phyloP scores from a whole-genome alignment of 345 rosid genomes.

The Syzygium aromaticum region DNA sequence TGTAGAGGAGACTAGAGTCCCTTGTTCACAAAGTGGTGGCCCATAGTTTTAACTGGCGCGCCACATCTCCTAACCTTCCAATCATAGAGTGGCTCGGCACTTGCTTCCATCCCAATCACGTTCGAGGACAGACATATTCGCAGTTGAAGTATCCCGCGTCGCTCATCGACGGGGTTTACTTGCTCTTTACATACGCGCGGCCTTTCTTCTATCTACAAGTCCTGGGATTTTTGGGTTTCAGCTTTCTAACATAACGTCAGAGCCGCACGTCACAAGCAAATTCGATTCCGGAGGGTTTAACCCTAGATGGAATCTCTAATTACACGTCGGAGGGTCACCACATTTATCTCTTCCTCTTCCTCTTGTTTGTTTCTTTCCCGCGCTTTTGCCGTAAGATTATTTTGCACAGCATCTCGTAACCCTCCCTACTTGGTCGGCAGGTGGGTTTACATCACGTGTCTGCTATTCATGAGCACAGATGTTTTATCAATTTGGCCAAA shows the following conservation, averaged over 20 bases:
- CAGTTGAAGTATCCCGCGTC: too few species aligned
- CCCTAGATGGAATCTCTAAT: too few species aligned
- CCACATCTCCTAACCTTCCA: neutral
- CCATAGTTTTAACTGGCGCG: neutral
- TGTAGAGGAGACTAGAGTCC: neutral
- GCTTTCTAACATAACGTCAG: fast-evolving
- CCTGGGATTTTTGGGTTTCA: neutral
- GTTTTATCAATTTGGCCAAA: neutral
- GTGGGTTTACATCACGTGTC: neutral
- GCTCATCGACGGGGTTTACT: neutral
- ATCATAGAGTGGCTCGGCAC: neutral
- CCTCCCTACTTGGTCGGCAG: too few species aligned
- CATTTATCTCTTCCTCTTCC: neutral
- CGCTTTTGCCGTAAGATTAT: too few species aligned
- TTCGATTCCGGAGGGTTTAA: too few species aligned
- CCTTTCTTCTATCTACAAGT: neutral
- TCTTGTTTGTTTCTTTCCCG: too few species aligned
- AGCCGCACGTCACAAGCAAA: neutral
- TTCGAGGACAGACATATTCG: neutral
- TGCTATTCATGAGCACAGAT: neutral
- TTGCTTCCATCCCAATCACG: neutral
- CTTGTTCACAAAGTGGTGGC: neutral
- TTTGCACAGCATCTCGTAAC: too few species aligned
- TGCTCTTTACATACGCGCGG: neutral
- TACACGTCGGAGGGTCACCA: neutral